Evolutionary conservation across 2,329 filamentous ascomycete genomes (phyloP).

Genomic region (Periconia sp.): DNA sequence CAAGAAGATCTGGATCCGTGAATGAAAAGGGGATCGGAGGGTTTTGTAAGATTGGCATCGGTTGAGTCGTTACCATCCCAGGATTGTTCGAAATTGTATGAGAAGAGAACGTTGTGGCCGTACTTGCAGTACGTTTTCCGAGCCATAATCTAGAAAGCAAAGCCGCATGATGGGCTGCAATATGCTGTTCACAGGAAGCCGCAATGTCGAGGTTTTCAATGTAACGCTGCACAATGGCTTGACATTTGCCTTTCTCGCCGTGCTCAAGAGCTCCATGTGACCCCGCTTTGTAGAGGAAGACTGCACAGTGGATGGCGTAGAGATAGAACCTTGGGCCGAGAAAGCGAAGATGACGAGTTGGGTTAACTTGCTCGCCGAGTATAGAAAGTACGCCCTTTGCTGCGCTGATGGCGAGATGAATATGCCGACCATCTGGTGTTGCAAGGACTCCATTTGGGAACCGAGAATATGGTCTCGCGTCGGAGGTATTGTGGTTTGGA

Average conservation of each 20-base stretch:
- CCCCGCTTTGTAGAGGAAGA: conserved; percentile 10
- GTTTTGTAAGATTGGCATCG: background rate
- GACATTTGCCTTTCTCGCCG: conserved; percentile 2
- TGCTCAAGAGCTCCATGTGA: conserved; percentile 5
- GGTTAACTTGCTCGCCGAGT: conserved; percentile 6
- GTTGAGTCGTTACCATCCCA: no score
- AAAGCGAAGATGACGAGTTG: conserved; percentile 6
- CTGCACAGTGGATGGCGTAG: conserved; percentile 11
- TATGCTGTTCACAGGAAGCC: conserved; percentile 4
- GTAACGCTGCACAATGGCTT: conserved; percentile 6
- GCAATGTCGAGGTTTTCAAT: conserved; percentile 3
- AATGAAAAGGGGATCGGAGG: background rate
- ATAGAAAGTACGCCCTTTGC: conserved; percentile 10
- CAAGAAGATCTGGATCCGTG: no score
- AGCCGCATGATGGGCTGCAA: conserved; percentile 1
- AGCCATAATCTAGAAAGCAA: conserved; percentile 3
- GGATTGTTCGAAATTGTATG: no score
- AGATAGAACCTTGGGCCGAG: conserved; percentile 10
- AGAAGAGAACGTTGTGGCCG: no score
- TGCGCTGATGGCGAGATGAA: conserved; percentile 7
- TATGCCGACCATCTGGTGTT: conserved; percentile 8
- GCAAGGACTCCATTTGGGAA: conserved; percentile 9
- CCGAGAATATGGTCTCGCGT: conserved; percentile 1
- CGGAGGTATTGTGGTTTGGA: background rate
- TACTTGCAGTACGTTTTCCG: no score